Conservation (phyloP, 345 rosid species). For the Aethionema arabicum region DNA sequence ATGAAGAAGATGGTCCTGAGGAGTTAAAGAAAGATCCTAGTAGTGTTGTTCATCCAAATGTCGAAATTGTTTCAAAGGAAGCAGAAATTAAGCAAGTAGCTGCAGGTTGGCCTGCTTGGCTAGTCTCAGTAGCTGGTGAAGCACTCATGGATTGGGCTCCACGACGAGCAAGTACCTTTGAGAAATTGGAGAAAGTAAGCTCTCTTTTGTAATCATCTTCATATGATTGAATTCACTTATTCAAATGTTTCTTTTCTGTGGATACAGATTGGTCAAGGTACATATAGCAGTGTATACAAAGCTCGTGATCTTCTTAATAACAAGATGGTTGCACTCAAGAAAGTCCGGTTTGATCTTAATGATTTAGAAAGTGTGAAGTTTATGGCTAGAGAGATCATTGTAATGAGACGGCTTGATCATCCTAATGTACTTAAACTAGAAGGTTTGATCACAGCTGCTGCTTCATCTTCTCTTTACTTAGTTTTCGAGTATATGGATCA, state of each 20-base stretch:
- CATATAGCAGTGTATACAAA: conserved; percentile 86
- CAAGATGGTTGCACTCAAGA: conserved; percentile 83
- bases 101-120: conserved; percentile 94
- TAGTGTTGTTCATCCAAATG: conserved; percentile 34
- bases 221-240: background rate
- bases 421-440: conserved; percentile 88
- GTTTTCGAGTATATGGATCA: conserved; percentile 98
- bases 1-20: conserved; percentile 6
- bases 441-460: conserved; percentile 82
- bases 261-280: conserved; percentile 97
- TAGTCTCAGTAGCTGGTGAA: conserved; percentile 75
- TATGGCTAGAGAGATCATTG: conserved; percentile 87
- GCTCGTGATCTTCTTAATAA: conserved; percentile 67
- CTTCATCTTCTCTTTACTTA: conserved; percentile 76
- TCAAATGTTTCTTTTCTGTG: background rate
- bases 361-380: conserved; percentile 87
- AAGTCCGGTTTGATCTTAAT: conserved; percentile 74
- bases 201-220: background rate
- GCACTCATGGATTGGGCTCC: conserved; percentile 94
- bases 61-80: conserved; percentile 44
- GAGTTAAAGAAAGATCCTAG: conserved; percentile 22
- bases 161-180: conserved; percentile 69
- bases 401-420: conserved; percentile 86
- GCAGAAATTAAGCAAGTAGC: conserved; percentile 50
- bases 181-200: conserved; percentile 81